Base-by-base conservation (phyloP, 257 asterid genomes). In the Echium plantagineum region DNA sequence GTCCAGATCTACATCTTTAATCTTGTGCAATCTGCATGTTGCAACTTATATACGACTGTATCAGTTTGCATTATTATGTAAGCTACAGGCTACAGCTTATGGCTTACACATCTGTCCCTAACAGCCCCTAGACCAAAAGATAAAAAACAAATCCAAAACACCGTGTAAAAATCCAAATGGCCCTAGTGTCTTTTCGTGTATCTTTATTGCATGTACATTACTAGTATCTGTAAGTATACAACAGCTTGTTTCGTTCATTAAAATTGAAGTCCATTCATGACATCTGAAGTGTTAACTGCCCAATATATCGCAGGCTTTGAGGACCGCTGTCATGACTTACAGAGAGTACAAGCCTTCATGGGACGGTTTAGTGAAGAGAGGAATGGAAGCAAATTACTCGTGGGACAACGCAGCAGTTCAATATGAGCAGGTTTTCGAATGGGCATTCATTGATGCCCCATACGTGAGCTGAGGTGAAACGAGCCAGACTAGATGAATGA, bases 351-450 rank as follows among this genome's bases (percentile, higher is more conserved):
- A 77, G 61, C n/a, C 87, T 5, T 86, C 97, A 2, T 93, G 95
- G 96, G 82, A 80, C 68, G 94, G 96, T 24, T 46, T 93, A 63
- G 78, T 93, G 89, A 84, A 71, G 72, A 86, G 99, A 13, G 96
- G 99, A 46, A 89, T 93, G 97, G 87, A 74, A 71, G 68, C 83
- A 63, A 78, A 93, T 69, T 81, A 70, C 24, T 79, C 99, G 4
- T 93, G 99, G 99, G 91, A 86, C 60, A 78, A 77, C 0, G 97
- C 99, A 15, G 99, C 99, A 12, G 71, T 73, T 56, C 87, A 80
- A 46, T 93, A 93, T 13, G 99, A 93, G 65, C 94, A 86, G 71
- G 84, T 86, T 5, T 86, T 93, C 22, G 77, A 73, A 15, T 89
- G 98, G 98, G 90, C 95, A 17, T 72, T 83, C 55, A 63, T 71